These are phyloP conservation scores for Lactifluus volemus DNA, from an alignment of 768 basidiomycete genomes.

Conservation along the genomic window DNA sequence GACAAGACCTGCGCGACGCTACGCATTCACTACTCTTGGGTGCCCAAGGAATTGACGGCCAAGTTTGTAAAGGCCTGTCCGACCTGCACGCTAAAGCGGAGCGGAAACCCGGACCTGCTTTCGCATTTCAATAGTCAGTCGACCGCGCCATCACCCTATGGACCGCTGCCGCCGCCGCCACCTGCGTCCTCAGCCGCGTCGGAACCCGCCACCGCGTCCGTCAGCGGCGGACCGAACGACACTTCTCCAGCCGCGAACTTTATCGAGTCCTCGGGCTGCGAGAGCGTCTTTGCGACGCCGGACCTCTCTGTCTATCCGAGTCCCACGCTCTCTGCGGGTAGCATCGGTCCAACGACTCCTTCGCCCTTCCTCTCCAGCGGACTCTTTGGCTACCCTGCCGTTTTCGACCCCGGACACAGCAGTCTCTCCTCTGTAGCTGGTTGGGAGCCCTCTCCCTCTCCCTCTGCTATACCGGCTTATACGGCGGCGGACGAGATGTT, in stretches of 20 bases:
- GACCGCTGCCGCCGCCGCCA: neutral
- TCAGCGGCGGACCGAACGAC: constrained; percentile 11
- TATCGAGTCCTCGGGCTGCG: neutral
- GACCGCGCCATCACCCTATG: neutral
- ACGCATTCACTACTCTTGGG: constrained; percentile 66
- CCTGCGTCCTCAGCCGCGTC: neutral
- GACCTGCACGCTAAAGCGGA: constrained; percentile 49
- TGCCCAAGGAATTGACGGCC: constrained; percentile 76
- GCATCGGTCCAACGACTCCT: constrained; percentile 9
- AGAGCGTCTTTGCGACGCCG: constrained; percentile 9
- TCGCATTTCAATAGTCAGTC: constrained; percentile 2
- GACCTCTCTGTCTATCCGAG: constrained; percentile 14
- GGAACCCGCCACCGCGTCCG: neutral
- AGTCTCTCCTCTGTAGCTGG: neutral
- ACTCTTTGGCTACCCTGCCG: constrained; percentile 10
- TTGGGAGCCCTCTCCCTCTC: constrained; percentile 9
- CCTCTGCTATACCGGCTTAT: neutral
- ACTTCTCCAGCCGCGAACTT: constrained; percentile 3
- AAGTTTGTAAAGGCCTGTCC: constrained; percentile 75
- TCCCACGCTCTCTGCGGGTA: constrained; percentile 12
- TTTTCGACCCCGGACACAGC: constrained; percentile 9
- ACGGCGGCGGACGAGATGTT: neutral
- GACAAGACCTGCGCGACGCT: constrained; percentile 69
- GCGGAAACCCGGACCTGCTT: constrained; percentile 25
- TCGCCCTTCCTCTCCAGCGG: constrained; percentile 10